Evolutionary conservation across 805 yeast genomes (phyloP), one percentile per base, ranked within the genome.

Genomic region (Candida tibetensis): DNA sequence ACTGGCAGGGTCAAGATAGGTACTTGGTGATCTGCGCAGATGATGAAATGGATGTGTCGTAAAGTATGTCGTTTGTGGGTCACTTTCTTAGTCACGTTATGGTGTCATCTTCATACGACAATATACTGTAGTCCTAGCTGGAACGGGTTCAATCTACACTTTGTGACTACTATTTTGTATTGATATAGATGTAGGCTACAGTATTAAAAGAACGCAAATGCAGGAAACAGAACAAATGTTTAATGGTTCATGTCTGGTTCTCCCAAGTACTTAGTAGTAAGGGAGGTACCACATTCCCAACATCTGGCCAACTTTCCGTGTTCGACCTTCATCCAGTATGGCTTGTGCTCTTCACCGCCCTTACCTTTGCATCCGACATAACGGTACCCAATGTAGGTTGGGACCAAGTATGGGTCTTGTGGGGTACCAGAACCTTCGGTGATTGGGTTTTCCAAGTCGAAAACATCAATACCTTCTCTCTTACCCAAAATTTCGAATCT

Each of bases 261-360:
- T 68, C 96, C 97, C 57, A 90, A 76, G 71, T 82, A 83, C 71
- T 89, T 85, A 56, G 90, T 71, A 59, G 85, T 81, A 77, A 85
- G 91, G 52, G 89, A 95, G 53, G 90, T 83, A 69, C 99, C 99
- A 69, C 98, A 91, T 69, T 93, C 96, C 96, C 96, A 87, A 74
- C 97, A 93, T 81, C 99, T 88, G 52, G 85, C 85, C 45, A 84
- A 84, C 68, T 86, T 74, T 34, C 78, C 85, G 49, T 74, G 78
- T 51, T 89, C 84, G 56, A 95, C 95, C 69, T 81, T 82, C 73
- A 90, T 78, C 96, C 97, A 91, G 82, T 81, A 79, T 51, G 87
- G 79, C 56, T 79, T 82, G 71, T 90, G 98, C 51, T 93, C 82
- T 42, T 89, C 95, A 59, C 95, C 96, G 27, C 49, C 52, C 52